Percentiles rank a stretch among this genome's conserved stretches.
These are phyloP conservation scores for Hansenula lynferdii DNA, from an alignment of 1,139 yeast genomes.

Conservation along the genomic window DNA sequence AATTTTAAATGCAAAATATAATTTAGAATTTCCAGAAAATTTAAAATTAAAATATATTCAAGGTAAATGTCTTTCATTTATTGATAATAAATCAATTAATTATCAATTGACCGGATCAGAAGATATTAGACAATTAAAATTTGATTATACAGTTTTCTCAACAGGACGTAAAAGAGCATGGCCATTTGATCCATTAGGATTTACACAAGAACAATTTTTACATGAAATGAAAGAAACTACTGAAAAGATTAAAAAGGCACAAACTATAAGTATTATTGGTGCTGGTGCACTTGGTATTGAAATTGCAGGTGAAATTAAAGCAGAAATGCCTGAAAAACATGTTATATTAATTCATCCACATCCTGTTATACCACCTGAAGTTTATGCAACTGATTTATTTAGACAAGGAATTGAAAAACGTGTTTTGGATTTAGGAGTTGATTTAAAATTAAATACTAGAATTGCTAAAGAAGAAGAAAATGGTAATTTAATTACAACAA, in stretches of 20 bases:
- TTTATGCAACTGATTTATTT: constrained; percentile 13
- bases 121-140: constrained; percentile 28
- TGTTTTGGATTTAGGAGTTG: constrained; percentile 31
- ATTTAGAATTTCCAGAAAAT: constrained; percentile 14
- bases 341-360: constrained; percentile 24
- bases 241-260: constrained; percentile 14
- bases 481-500: constrained; percentile 17
- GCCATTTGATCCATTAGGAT: constrained; percentile 47
- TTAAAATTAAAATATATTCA: constrained; percentile 31
- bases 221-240: constrained; percentile 25
- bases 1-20: constrained; percentile 13
- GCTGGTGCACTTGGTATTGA: constrained; percentile 30
- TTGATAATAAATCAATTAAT: constrained; percentile 24
- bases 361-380: constrained; percentile 18
- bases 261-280: constrained; percentile 24
- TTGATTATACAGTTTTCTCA: constrained; percentile 46
- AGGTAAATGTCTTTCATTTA: constrained; percentile 34
- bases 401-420: constrained; percentile 33
- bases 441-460: constrained; percentile 17
- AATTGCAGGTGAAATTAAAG: constrained; percentile 26
- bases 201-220: constrained; percentile 20
- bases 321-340: constrained; percentile 20
- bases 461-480: constrained; percentile 16
- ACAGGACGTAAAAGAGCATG: constrained; percentile 47
- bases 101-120: constrained; percentile 11